These are phyloP conservation scores for Pseudocercospora pini-densiflorae DNA, from an alignment of 2,329 filamentous ascomycete species.

Conservation along the genomic window DNA sequence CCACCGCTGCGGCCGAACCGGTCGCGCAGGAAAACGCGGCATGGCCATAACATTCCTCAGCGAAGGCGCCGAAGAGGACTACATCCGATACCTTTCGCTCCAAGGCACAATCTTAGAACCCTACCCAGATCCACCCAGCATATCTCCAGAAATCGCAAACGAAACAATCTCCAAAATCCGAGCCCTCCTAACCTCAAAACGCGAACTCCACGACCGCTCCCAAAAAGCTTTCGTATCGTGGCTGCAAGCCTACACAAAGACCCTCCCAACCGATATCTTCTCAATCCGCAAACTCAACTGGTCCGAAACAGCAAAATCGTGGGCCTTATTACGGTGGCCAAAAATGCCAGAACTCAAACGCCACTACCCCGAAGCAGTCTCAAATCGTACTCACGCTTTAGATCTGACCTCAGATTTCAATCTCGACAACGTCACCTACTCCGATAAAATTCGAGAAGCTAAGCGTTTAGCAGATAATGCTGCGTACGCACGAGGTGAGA, in stretches of 20 bases:
- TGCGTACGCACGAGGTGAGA: constrained; percentile 35
- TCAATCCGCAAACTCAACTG: constrained; percentile 81
- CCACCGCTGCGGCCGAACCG: constrained; percentile 67
- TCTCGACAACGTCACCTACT: constrained; percentile 48
- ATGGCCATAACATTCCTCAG: constrained; percentile 85
- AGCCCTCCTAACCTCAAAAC: constrained; percentile 61
- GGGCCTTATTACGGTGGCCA: constrained; percentile 84
- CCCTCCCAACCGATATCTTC: constrained; percentile 91
- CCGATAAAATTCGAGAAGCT: constrained; percentile 51
- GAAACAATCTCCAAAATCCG: constrained; percentile 66
- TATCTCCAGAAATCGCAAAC: not conserved
- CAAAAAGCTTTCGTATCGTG: constrained; percentile 93
- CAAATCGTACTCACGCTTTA: constrained; percentile 49
- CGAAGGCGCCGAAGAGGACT: constrained; percentile 85
- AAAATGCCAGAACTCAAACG: constrained; percentile 82
- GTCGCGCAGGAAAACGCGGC: constrained; percentile 70
- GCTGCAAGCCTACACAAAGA: constrained; percentile 88
- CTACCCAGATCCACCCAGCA: constrained; percentile 24
- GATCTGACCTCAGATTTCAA: constrained; percentile 40
- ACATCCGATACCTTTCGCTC: constrained; percentile 75
- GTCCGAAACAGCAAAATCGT: constrained; percentile 77
- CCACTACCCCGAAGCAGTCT: constrained; percentile 42
- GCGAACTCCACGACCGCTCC: constrained; percentile 80
- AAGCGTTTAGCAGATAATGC: constrained; percentile 45
- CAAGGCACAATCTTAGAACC: constrained; percentile 40